Percentiles rank a stretch among this genome's conserved stretches.
Evolutionary conservation across 2,329 filamentous ascomycete genomes (phyloP).

Genomic region (Pseudocercospora fuligena): DNA sequence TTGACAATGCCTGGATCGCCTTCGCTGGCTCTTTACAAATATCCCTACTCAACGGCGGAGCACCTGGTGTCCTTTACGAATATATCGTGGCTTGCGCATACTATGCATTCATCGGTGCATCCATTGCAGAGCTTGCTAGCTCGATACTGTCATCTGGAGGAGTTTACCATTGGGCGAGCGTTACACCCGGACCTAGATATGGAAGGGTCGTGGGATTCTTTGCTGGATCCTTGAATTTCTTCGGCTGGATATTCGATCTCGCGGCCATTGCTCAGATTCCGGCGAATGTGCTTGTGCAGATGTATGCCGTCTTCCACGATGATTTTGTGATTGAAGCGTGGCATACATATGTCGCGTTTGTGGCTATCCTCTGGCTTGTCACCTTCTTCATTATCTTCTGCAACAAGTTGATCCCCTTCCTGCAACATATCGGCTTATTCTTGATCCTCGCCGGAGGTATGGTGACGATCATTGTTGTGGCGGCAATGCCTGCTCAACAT

Average conservation of each 20-base stretch:
- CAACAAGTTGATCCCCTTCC: conserved; percentile 57
- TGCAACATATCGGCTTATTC: conserved; percentile 62
- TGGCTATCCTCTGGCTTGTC: conserved; percentile 61
- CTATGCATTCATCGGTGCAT: conserved; percentile 46
- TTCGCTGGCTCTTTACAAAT: conserved; percentile 65
- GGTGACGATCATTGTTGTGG: conserved; percentile 45
- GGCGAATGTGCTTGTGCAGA: conserved; percentile 63
- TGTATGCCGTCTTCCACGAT: conserved; percentile 65
- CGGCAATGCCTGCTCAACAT: conserved; percentile 59
- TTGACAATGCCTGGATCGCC: conserved; percentile 69
- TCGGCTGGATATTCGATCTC: conserved; percentile 66
- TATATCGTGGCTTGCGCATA: conserved; percentile 42
- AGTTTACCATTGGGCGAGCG: conserved; percentile 41
- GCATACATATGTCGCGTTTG: conserved; percentile 65
- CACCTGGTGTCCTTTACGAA: conserved; percentile 44
- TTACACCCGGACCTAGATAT: conserved; percentile 41
- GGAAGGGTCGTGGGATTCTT: conserved; percentile 45
- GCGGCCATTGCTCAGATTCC: conserved; percentile 64
- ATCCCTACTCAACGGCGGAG: conserved; percentile 50
- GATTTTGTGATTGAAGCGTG: conserved; percentile 58
- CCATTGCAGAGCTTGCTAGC: conserved; percentile 57
- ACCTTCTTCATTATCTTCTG: conserved; percentile 60
- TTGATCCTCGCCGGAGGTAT: conserved; percentile 49
- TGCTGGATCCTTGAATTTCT: conserved; percentile 54
- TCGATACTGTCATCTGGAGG: conserved; percentile 63